phyloP scores from a whole-genome alignment of 1,139 yeast genomes.

The Yamadazyma atlantica region DNA sequence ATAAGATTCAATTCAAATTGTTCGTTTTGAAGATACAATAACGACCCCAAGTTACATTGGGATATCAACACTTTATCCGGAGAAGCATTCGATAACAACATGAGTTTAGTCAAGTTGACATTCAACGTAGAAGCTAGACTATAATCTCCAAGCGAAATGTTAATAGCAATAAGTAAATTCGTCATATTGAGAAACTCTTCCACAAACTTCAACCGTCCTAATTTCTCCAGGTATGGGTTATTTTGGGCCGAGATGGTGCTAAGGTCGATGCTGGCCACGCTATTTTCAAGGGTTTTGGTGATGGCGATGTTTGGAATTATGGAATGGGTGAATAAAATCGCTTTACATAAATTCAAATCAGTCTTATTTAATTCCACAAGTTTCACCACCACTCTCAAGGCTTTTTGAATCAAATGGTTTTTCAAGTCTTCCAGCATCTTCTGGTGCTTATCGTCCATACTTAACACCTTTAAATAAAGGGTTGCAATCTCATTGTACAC shows the following conservation, averaged over 20 bases:
- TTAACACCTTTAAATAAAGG: constrained; percentile 58
- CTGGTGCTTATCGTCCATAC: constrained; percentile 19
- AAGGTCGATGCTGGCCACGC: not conserved
- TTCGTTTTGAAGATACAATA: constrained; percentile 70
- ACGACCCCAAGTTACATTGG: constrained; percentile 71
- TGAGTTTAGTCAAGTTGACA: constrained; percentile 67
- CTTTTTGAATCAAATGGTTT: constrained; percentile 61
- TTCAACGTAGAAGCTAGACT: constrained; percentile 63
- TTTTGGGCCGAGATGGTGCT: constrained; percentile 1
- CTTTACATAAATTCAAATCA: constrained; percentile 55
- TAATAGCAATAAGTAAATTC: constrained; percentile 67
- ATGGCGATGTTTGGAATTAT: constrained; percentile 58
- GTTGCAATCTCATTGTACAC: constrained; percentile 68
- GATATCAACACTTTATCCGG: constrained; percentile 64
- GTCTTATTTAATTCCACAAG: constrained; percentile 55
- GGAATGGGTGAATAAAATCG: constrained; percentile 62
- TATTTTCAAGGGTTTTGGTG: constrained; percentile 19
- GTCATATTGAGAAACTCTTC: constrained; percentile 76
- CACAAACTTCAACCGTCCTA: constrained; percentile 47
- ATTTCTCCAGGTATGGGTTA: constrained; percentile 1
- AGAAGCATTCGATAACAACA: constrained; percentile 69
- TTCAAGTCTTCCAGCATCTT: constrained; percentile 19
- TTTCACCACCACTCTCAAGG: constrained; percentile 66
- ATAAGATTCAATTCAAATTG: constrained; percentile 47
- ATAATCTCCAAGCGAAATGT: constrained; percentile 66